Evolutionary conservation across 2,329 filamentous ascomycete genomes (phyloP).

Genomic region (Hymenotorrendiella dingleyae): DNA sequence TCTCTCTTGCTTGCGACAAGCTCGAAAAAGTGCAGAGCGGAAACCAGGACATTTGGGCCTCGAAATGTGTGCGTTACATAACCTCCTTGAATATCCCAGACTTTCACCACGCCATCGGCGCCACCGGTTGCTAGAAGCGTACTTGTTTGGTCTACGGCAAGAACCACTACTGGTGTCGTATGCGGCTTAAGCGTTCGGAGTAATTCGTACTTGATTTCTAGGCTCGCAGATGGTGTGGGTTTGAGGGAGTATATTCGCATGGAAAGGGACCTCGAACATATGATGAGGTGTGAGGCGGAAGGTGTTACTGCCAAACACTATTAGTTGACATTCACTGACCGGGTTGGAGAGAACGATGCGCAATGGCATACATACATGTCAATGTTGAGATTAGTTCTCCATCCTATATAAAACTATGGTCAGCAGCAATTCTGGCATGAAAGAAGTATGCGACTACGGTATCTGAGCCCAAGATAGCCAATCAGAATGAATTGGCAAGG

Average conservation of each 20-base stretch:
- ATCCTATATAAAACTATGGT: conserved; percentile 48
- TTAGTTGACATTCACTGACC: too few relatives aligned
- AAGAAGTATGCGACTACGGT: not conserved
- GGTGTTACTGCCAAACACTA: conserved; percentile 85
- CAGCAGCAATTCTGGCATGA: conserved; percentile 10
- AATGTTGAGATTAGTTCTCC: conserved; percentile 74
- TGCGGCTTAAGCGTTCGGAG: conserved; percentile 84
- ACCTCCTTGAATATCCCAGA: conserved; percentile 90
- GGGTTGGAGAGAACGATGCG: too few relatives aligned
- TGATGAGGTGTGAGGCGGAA: conserved; percentile 77
- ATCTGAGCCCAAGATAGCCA: too few relatives aligned
- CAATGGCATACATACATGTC: conserved; percentile 42
- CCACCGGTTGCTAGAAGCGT: conserved; percentile 88
- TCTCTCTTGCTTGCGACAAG: conserved; percentile 43
- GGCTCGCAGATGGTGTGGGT: conserved; percentile 47
- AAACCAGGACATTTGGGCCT: conserved; percentile 85
- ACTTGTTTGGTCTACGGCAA: conserved; percentile 79
- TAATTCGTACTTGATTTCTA: conserved; percentile 59
- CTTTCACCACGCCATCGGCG: conserved; percentile 88
- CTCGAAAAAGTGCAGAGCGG: conserved; percentile 88
- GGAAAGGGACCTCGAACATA: conserved; percentile 91
- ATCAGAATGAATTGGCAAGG: too few relatives aligned
- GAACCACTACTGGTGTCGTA: conserved; percentile 78
- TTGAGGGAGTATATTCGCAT: conserved; percentile 85
- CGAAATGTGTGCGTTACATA: conserved; percentile 94